Conservation (phyloP, 2,329 filamentous ascomycete species). For the Shiraia sp. region DNA sequence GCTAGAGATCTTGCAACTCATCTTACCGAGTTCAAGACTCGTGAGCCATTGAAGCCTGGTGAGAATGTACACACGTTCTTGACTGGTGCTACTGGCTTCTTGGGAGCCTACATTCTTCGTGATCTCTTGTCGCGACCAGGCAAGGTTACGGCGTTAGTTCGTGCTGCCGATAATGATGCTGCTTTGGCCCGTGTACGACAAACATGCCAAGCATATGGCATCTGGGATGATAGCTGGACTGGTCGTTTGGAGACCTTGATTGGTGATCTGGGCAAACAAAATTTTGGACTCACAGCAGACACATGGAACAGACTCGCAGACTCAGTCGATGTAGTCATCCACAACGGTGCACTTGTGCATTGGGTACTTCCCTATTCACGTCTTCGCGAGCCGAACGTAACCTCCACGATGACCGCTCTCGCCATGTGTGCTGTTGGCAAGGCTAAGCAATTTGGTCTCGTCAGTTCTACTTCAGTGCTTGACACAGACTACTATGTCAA, state of each 20-base stretch:
- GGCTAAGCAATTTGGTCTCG: constrained; percentile 78
- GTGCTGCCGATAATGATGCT: constrained; percentile 64
- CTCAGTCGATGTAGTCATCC: constrained; percentile 69
- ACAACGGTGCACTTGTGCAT: constrained; percentile 75
- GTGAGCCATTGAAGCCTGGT: constrained; percentile 46
- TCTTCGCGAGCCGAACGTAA: constrained; percentile 74
- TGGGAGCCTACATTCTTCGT: constrained; percentile 78
- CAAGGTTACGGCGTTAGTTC: constrained; percentile 75
- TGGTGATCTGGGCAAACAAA: constrained; percentile 73
- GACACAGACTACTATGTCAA: constrained; percentile 82
- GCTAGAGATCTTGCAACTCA: constrained; percentile 55
- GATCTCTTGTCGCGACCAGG: constrained; percentile 70
- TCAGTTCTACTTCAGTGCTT: constrained; percentile 80
- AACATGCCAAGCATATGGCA: constrained; percentile 74
- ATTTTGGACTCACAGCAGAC: constrained; percentile 70
- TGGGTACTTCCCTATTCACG: constrained; percentile 80
- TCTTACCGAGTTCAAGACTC: constrained; percentile 47
- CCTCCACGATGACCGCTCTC: constrained; percentile 77
- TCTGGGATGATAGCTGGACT: constrained; percentile 75
- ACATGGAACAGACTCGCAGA: constrained; percentile 68
- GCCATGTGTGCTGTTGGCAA: constrained; percentile 75
- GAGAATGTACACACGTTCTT: constrained; percentile 69
- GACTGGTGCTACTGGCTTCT: constrained; percentile 88
- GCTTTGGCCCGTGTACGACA: constrained; percentile 67
- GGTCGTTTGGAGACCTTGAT: constrained; percentile 67